A percentile compares a stretch with the other conserved stretches of the same genome.
phyloP scores from a whole-genome alignment of 2,329 filamentous ascomycete species.

The Colletotrichum melonis region DNA sequence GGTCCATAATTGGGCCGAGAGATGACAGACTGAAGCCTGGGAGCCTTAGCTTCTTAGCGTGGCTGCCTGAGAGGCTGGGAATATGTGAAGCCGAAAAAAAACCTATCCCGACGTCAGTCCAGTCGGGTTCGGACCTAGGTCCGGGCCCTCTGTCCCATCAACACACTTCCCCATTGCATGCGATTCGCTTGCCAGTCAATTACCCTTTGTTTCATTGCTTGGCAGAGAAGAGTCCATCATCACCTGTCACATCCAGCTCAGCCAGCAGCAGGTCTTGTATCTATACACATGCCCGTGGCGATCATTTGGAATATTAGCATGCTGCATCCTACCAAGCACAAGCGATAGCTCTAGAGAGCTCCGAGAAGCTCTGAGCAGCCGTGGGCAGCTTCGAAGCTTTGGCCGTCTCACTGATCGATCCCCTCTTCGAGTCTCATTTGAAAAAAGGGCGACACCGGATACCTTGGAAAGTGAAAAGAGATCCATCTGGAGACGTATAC shows the following conservation, averaged over 20 bases:
- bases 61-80: not conserved
- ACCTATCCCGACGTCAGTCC: constrained; percentile 29
- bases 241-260: not conserved
- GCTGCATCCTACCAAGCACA: not conserved
- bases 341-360: too few relatives aligned
- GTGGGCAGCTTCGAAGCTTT: not conserved
- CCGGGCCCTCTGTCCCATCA: constrained; percentile 6
- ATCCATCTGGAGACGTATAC: not conserved
- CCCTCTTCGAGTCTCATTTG: constrained; percentile 22
- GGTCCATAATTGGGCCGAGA: constrained; percentile 18
- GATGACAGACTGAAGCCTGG: not conserved
- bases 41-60: not conserved
- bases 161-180: constrained; percentile 6
- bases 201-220: constrained; percentile 12
- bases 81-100: not conserved
- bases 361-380: not conserved
- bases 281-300: not conserved
- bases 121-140: constrained; percentile 20
- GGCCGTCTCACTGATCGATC: not conserved
- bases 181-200: constrained; percentile 17
- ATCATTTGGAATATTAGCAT: constrained; percentile 11
- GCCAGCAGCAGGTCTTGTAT: not conserved
- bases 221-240: not conserved
- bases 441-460: not conserved
- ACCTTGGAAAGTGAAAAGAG: constrained; percentile 12